Evolutionary conservation across 768 basidiomycete genomes (phyloP).

Genomic region (Favolaschia claudopus): DNA sequence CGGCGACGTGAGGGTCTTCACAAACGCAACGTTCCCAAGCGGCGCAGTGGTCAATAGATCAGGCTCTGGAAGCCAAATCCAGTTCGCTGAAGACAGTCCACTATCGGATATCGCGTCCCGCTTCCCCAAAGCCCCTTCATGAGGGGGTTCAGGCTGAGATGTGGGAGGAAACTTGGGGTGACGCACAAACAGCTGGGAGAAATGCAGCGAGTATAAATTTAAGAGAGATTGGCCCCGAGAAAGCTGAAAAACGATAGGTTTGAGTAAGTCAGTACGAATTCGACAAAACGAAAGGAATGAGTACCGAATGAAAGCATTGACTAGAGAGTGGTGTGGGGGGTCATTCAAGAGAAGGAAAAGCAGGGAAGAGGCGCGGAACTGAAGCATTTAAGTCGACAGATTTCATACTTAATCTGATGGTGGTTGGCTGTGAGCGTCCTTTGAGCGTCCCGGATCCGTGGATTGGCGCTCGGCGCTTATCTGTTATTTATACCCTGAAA

Average conservation of each 20-base stretch:
- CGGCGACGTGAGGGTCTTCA: conserved; percentile 13
- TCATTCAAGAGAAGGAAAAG: no score
- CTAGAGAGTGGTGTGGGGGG: neutral
- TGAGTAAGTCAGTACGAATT: no score
- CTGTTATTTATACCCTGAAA: no score
- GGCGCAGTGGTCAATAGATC: conserved; percentile 8
- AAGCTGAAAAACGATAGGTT: no score
- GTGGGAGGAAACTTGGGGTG: neutral
- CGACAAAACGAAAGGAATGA: no score
- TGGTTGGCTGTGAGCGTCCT: no score
- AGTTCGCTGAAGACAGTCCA: conserved; percentile 9
- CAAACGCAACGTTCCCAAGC: conserved; percentile 10
- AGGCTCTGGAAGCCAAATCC: conserved; percentile 26
- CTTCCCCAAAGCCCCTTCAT: neutral
- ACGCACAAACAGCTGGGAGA: neutral
- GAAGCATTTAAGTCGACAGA: no score
- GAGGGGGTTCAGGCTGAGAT: neutral
- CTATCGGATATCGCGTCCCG: conserved; percentile 14
- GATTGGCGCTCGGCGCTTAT: no score
- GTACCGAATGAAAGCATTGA: neutral
- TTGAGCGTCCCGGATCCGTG: no score
- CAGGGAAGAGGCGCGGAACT: no score
- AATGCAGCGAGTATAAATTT: neutral
- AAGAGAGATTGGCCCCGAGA: neutral
- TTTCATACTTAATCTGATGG: no score